Base-by-base conservation (phyloP, 257 asterid species). In the Nicotiana knightiana region DNA sequence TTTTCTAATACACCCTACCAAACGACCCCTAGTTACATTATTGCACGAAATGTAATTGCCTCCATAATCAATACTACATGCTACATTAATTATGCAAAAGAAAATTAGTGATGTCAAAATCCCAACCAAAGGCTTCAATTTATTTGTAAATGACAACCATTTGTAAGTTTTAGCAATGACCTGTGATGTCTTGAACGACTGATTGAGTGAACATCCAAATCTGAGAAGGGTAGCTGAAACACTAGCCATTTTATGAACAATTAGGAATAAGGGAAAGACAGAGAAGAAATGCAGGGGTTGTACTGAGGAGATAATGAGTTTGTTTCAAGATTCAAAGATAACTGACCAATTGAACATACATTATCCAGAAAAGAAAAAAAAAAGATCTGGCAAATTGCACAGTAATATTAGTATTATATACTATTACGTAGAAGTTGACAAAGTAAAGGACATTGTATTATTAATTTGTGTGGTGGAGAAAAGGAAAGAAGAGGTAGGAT, bases 191-290 rank as follows among this genome's bases (percentile, higher is more conserved):
- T 61, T 84, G 71, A 75, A 17, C 54, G 90, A 80, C 71, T 83
- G 82, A 35, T 77, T 81, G 33, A 58, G 8, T 30, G 91, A 89
- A 81, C 87, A 83, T 6, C 85, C 80, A 67, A 88, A 75, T 81
- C 85, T 75, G 28, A 88, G 77, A 87, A 81, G 89, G 26, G 92
- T 88, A 82, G 92, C 90, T 16, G 95, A 89, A 88, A 88, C 80
- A 59, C 95, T 78, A 13, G 95, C 95, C 95, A 77, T 77, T 58
- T 70, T 30, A 10, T 58, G 81, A 77, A 77, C 13, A 33, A 77
- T 5, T 63, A 21, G 16, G 68, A 63, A 63, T 3, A 16, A 35
- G 68, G 4, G 35, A 59, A 77, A 77, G 12, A 4, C 32, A 77
- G 68, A 54, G 35, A 57, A 33, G 81, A 57, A 57, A 77, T 26